These are phyloP conservation scores for Terana coerulea DNA, from an alignment of 768 basidiomycete species.

Conservation along the genomic window DNA sequence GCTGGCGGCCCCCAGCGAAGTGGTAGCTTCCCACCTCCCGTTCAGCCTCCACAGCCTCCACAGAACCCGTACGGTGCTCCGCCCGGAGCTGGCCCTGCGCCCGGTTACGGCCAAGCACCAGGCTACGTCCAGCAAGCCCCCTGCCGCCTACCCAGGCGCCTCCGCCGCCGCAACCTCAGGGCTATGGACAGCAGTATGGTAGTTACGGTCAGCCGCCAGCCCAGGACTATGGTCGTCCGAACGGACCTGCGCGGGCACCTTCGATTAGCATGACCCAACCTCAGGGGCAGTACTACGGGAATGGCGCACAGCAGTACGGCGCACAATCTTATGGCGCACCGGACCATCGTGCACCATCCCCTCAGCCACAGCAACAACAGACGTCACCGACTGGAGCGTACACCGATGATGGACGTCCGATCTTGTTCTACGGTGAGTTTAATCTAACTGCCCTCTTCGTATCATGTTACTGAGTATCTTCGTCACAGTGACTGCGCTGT, in stretches of 20 bases:
- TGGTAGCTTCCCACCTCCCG: conserved; percentile 28
- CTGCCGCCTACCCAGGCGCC: conserved; percentile 7
- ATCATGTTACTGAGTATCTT: conserved; percentile 8
- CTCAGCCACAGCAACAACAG: conserved; percentile 21
- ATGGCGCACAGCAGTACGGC: too few species aligned
- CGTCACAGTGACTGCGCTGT: conserved; percentile 76
- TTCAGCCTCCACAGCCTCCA: conserved; percentile 33
- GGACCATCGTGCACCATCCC: conserved; percentile 17
- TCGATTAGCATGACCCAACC: too few species aligned
- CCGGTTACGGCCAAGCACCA: conserved; percentile 10
- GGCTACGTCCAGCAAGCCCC: conserved; percentile 9
- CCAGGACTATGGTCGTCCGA: conserved; percentile 13
- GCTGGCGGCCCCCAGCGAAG: conserved; percentile 15
- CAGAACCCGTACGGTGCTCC: conserved; percentile 21
- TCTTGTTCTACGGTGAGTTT: conserved; percentile 82
- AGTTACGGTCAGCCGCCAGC: conserved; percentile 11
- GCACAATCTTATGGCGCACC: too few species aligned
- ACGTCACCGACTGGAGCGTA: conserved; percentile 65
- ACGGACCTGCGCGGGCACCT: conserved; percentile 11
- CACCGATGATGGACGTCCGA: conserved; percentile 76
- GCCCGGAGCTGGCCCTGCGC: conserved; percentile 8
- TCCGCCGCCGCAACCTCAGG: conserved; percentile 8
- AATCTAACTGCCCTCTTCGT: neutral
- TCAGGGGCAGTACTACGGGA: neutral
- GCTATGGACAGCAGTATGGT: conserved; percentile 10